Base-by-base conservation (phyloP, 2,329 filamentous ascomycete species). In the Trichoderma afroharzianum region DNA sequence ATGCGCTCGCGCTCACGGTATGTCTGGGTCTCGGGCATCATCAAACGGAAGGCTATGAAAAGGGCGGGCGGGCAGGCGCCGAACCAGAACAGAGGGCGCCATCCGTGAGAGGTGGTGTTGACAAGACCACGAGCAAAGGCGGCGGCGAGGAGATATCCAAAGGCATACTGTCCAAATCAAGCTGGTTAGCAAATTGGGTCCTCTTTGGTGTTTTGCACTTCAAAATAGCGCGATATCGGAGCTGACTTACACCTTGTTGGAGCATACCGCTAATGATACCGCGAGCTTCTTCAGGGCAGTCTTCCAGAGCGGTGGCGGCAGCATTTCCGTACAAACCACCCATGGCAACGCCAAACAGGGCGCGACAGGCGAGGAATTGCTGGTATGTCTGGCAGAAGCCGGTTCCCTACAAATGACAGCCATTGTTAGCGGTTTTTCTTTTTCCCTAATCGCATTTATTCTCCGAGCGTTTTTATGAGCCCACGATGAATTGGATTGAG, bases 41-140 rank as follows among this genome's bases (percentile, higher is more conserved):
- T 89, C 26, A 95, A 83, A 39, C 94, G 91, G 85, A 92, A 94
- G 69, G 90, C 77, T 78, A 97, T 97, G 81, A 97, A 91, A 36
- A 97, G 80, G 2, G 94, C 86, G 0, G 94, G 94, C 0, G 93
- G 93, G 47, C 91, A 88, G 6, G 94, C 93, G 14, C 91, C 94
- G 80, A 97, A 97, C 94, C 94, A 97, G 84, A 91, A 97, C 0
- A 97, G 84, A 0, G 94, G 93, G 8, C 94, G 86, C 94, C 94
- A 97, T 67, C 87, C 90, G 78, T 97, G 91, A 1, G 89, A 80
- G 0, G 93, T 95, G 1, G 93, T 96, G 80, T 92, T 83, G 63
- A 95, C 88, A 7, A 96, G 86, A 5, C 85, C 93, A 8, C 90
- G 84, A 12, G 88, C 81, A 74, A 92, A 90, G 15, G 88, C 87